Conservation (phyloP, 2,329 filamentous ascomycete genomes). For the Paracoccidioides lutzii region DNA sequence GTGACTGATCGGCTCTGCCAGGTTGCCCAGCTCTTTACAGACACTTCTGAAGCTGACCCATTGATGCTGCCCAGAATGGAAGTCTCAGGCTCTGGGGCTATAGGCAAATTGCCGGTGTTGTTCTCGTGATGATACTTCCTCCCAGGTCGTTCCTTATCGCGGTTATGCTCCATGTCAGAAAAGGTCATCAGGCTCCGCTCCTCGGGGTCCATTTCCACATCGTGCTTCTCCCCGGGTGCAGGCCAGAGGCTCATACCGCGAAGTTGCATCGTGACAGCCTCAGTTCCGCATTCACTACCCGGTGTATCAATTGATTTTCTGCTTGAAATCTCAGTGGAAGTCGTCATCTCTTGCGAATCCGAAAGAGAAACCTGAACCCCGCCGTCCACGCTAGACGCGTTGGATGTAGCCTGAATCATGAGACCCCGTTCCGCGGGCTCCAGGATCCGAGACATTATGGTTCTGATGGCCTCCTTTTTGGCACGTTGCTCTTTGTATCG, state of each 20-base stretch:
- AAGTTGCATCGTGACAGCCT: background rate
- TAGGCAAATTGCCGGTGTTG: background rate
- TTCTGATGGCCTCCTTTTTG: conserved; percentile 37
- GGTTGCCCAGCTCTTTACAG: background rate
- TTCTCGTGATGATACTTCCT: background rate
- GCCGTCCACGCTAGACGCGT: conserved; percentile 13
- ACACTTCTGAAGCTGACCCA: background rate
- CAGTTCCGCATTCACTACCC: conserved; percentile 6
- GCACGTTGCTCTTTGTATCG: conserved; percentile 38
- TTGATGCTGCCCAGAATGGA: background rate
- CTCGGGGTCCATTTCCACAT: background rate
- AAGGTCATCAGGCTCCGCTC: conserved; percentile 14
- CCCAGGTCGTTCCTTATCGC: background rate
- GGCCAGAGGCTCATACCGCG: conserved; percentile 18
- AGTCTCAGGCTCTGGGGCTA: background rate
- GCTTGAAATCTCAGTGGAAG: background rate
- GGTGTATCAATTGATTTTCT: conserved; percentile 5
- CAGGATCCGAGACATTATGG: conserved; percentile 13
- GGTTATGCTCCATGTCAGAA: conserved; percentile 5
- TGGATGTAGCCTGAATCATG: conserved; percentile 3
- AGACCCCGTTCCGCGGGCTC: background rate
- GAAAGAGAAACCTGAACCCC: conserved; percentile 14
- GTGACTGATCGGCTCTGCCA: background rate
- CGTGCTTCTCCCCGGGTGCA: conserved; percentile 2
- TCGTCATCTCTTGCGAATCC: conserved; percentile 8